Conservation (phyloP, 2,329 filamentous ascomycete species). For the Penicillium sp. region DNA sequence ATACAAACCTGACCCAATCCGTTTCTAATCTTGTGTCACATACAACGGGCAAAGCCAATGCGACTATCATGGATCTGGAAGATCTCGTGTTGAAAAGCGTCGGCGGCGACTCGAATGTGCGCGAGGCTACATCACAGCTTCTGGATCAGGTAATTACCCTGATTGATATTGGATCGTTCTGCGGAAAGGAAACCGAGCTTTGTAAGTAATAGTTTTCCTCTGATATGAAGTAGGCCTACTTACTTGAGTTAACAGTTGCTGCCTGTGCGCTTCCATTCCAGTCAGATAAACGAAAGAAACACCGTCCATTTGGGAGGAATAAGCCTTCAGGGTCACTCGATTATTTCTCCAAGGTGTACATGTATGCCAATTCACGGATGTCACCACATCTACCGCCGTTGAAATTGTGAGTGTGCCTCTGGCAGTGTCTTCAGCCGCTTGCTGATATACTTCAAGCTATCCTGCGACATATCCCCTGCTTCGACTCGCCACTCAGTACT, state of each 20-base stretch:
- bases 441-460: slow-evolving; percentile 49
- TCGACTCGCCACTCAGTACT: slow-evolving; percentile 75
- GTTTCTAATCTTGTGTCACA: slow-evolving; percentile 17
- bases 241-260: slow-evolving; percentile 7
- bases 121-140: slow-evolving; percentile 60
- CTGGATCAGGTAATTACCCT: slow-evolving; percentile 68
- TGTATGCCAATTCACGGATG: slow-evolving; percentile 74
- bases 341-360: slow-evolving; percentile 73
- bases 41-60: slow-evolving; percentile 18
- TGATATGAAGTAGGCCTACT: neutral
- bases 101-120: slow-evolving; percentile 30
- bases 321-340: slow-evolving; percentile 35
- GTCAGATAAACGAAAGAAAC: slow-evolving; percentile 1
- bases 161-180: slow-evolving; percentile 64
- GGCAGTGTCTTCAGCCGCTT: neutral
- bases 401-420: slow-evolving; percentile 54
- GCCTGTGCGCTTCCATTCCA: slow-evolving; percentile 13
- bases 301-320: slow-evolving; percentile 4
- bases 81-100: slow-evolving; percentile 43
- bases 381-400: slow-evolving; percentile 66
- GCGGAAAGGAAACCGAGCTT: slow-evolving; percentile 42
- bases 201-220: slow-evolving; percentile 11
- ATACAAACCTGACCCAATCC: slow-evolving; percentile 10
- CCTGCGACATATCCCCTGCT: slow-evolving; percentile 74
- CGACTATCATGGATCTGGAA: slow-evolving; percentile 20